Evolutionary conservation across 345 rosid species (phyloP), one percentile per base, ranked within the genome.

Genomic region (Chamaenerion angustifolium): DNA sequence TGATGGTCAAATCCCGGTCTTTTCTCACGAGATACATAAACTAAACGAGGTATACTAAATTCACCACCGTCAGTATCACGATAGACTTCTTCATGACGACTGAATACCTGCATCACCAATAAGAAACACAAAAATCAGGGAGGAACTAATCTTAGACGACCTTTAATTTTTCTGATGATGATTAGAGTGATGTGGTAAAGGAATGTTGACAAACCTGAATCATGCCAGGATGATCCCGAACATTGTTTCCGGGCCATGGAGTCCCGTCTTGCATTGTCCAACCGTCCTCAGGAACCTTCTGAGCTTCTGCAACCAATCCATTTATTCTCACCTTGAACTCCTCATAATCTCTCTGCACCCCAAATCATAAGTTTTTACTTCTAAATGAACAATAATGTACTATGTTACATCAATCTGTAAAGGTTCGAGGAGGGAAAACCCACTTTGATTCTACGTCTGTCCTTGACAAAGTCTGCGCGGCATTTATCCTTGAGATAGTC

Each of bases 201-300:
- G 37, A 31, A 31, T 31, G 3, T 31, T 31, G 8, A 31, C 7
- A 8, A 31, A 83, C 96, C 90, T 87, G 96, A 51, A 87, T 87
- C 96, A 87, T 87, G 56, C 94, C 96, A 27, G 96, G 96, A 65
- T 87, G 96, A 76, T 87, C 96, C 48, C 88, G 66, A 49, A 83
- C 85, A 60, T 77, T 77, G 68, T 87, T 87, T 59, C 96, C 96
- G 0, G 96, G 96, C 90, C 94, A 87, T 41, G 83, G 90, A 57
- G 88, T 83, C 45, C 94, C 96, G 51, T 83, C 94, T 64, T 86
- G 95, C 95, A 86, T 86, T 40, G 93, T 86, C 95, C 95, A 86
- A 40, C 95, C 95, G 35, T 87, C 96, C 62, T 87, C 96, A 40
- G 96, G 96, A 45, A 83, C 94, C 75, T 87, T 87, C 64, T 79